phyloP scores from a whole-genome alignment of 202 grass and related monocot genomes.

The Setaria viridis region DNA sequence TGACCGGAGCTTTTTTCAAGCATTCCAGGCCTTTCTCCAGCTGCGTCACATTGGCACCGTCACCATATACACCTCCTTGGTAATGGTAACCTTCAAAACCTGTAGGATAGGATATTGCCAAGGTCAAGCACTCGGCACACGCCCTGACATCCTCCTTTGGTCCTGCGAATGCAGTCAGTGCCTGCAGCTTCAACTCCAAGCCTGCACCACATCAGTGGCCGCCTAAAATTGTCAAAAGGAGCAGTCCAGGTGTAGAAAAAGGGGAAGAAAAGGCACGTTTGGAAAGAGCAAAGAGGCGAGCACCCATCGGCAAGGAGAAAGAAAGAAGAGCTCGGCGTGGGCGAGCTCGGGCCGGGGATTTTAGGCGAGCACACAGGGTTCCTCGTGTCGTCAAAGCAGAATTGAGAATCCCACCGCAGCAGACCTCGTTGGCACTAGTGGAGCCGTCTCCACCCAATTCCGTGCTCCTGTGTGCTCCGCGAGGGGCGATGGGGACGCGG shows the following conservation, averaged over 20 bases:
- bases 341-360: background rate
- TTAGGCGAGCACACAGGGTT: background rate
- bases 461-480: background rate
- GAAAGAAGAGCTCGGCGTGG: background rate
- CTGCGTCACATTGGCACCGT: background rate
- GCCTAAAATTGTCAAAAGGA: slow-evolving; percentile 18
- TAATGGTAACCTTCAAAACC: background rate
- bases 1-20: background rate
- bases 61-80: background rate
- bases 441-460: background rate
- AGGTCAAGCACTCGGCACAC: background rate
- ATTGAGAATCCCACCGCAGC: slow-evolving; percentile 8
- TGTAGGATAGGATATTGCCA: background rate
- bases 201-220: background rate
- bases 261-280: background rate
- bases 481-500: slow-evolving; percentile 23
- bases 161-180: background rate
- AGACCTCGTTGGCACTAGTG: background rate
- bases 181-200: background rate
- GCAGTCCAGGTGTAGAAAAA: background rate
- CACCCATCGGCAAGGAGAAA: background rate
- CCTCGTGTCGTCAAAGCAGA: slow-evolving; percentile 38
- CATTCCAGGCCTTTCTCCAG: background rate
- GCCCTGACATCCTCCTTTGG: background rate
- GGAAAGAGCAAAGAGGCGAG: background rate